Evolutionary conservation across 495 filamentous ascomycete species (phyloP).

Genomic region (Umbilicaria muhlenbergii): DNA sequence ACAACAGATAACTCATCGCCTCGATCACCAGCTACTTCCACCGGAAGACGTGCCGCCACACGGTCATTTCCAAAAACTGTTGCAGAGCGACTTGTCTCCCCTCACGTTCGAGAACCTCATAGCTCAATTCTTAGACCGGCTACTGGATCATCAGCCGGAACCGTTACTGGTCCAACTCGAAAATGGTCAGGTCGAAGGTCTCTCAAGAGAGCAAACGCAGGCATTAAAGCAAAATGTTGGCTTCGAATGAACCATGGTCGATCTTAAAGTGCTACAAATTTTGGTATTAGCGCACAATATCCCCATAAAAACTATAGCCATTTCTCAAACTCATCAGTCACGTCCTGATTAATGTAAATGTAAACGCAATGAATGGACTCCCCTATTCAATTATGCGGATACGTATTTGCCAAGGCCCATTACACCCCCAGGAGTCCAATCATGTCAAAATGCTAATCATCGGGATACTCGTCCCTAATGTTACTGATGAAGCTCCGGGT

Average conservation of each 20-base stretch:
- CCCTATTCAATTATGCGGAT: too few species aligned
- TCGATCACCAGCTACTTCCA: slow-evolving; percentile 7
- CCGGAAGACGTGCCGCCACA: slow-evolving; percentile 2
- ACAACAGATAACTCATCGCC: not conserved
- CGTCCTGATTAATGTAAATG: too few species aligned
- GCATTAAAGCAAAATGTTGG: slow-evolving; percentile 19
- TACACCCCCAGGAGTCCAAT: too few species aligned
- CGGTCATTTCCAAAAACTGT: slow-evolving; percentile 2
- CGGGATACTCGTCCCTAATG: slow-evolving; percentile 68
- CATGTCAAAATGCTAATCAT: slow-evolving; percentile 36
- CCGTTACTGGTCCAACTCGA: slow-evolving; percentile 33
- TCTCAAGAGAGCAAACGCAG: slow-evolving; percentile 22
- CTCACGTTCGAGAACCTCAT: slow-evolving; percentile 14
- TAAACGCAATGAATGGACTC: too few species aligned
- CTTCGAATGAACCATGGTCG: slow-evolving; percentile 8
- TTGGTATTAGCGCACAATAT: not conserved
- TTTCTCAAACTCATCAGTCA: too few species aligned
- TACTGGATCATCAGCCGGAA: slow-evolving; percentile 22
- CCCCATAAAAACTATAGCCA: too few species aligned
- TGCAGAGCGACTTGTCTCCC: slow-evolving; percentile 1
- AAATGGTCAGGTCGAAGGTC: slow-evolving; percentile 20
- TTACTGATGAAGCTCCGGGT: slow-evolving; percentile 67
- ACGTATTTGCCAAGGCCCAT: too few species aligned
- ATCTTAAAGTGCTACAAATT: not conserved
- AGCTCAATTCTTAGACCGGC: slow-evolving; percentile 16